These are phyloP conservation scores for Spirogloea muscicola DNA, from an alignment of 139 green algal species.

Conservation along the genomic window DNA sequence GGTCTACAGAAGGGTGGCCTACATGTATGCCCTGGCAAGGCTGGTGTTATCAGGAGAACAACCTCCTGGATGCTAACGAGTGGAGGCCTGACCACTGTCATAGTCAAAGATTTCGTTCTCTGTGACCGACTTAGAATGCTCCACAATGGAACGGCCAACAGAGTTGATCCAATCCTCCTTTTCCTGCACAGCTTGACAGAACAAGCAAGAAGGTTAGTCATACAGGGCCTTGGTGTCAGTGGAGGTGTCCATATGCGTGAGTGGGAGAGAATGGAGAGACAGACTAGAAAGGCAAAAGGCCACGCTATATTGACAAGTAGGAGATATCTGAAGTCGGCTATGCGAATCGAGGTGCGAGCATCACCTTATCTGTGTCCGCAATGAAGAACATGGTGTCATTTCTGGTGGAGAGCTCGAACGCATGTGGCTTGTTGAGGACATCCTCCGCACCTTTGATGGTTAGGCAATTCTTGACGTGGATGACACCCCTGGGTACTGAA, in stretches of 20 bases:
- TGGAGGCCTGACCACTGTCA: too few relatives aligned
- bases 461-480: conserved; percentile 89
- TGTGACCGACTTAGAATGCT: conserved; percentile 36
- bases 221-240: too few relatives aligned
- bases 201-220: not conserved
- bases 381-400: conserved; percentile 87
- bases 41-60: too few relatives aligned
- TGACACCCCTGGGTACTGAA: conserved; percentile 81
- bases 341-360: too few relatives aligned
- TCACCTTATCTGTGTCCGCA: conserved; percentile 77
- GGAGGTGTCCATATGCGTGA: too few relatives aligned
- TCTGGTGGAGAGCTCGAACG: conserved; percentile 92
- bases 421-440: conserved; percentile 85
- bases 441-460: conserved; percentile 97
- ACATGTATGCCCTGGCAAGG: too few relatives aligned
- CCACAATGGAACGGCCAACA: conserved; percentile 90
- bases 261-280: too few relatives aligned
- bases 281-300: too few relatives aligned
- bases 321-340: too few relatives aligned
- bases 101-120: conserved; percentile 47
- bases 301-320: too few relatives aligned
- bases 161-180: conserved; percentile 99
- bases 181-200: conserved; percentile 50
- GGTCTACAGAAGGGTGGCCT: too few relatives aligned
- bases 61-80: too few relatives aligned